A percentile compares a stretch with the other conserved stretches of the same genome.
Conservation (phyloP, 2,329 filamentous ascomycete genomes). For the Geosmithia flava region DNA sequence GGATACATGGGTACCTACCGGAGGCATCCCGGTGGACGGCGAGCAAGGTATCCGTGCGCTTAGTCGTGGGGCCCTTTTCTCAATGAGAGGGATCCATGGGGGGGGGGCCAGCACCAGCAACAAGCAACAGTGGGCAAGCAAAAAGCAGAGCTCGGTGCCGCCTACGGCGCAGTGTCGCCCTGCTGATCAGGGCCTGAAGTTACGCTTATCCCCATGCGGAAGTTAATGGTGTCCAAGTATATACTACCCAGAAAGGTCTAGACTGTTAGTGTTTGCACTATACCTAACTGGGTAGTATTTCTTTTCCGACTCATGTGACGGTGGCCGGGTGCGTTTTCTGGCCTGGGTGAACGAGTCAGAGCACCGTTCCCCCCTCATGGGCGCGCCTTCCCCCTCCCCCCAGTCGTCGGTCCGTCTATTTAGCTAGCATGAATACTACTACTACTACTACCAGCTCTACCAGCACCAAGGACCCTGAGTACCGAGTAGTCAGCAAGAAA, state of each 20-base stretch:
- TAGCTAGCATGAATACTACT: background rate
- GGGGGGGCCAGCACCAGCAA: conserved; percentile 3
- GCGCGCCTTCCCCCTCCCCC: no score
- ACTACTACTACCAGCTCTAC: background rate
- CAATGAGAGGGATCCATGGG: no score
- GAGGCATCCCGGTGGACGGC: conserved; percentile 4
- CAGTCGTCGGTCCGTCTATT: background rate
- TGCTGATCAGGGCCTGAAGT: conserved; percentile 1
- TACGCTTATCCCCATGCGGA: background rate
- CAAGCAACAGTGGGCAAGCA: background rate
- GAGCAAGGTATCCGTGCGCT: conserved; percentile 4
- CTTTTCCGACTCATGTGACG: conserved; percentile 1
- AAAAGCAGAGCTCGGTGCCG: conserved; percentile 1
- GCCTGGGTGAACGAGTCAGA: background rate
- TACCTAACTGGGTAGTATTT: background rate
- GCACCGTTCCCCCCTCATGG: no score
- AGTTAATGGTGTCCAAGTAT: background rate
- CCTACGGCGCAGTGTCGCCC: background rate
- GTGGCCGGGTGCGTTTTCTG: background rate
- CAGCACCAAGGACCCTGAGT: background rate
- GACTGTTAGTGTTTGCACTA: background rate
- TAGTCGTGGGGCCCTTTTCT: background rate
- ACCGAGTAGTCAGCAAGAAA: background rate
- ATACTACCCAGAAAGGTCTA: background rate
- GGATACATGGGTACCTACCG: background rate